Percentiles rank a stretch among this genome's conserved stretches.
These are phyloP conservation scores for Sequoiadendron giganteum DNA, from an alignment of 75 land plant genomes.

Conservation along the genomic window DNA sequence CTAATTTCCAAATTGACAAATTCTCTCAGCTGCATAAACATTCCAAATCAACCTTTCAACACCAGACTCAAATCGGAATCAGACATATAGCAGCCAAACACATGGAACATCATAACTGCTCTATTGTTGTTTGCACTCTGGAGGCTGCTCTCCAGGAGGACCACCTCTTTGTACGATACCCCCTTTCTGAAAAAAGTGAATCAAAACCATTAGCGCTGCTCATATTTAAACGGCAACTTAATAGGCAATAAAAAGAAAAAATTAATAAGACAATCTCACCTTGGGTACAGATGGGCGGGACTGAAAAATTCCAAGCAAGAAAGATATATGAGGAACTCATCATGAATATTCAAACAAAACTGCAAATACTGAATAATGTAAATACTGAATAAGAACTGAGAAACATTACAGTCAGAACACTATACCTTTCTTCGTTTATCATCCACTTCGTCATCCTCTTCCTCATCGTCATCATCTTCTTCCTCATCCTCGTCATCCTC, in stretches of 20 bases:
- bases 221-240: background rate
- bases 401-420: background rate
- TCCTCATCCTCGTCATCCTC: conserved; percentile 42
- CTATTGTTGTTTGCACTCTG: conserved; percentile 44
- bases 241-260: background rate
- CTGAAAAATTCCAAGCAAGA: background rate
- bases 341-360: background rate
- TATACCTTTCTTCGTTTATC: conserved; percentile 17
- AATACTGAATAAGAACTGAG: background rate
- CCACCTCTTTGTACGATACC: conserved; percentile 11
- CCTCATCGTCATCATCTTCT: conserved; percentile 31
- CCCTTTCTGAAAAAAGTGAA: conserved; percentile 7
- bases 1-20: background rate
- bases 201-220: background rate
- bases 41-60: background rate
- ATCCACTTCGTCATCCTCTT: conserved; percentile 31
- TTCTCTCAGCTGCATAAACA: background rate
- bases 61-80: background rate
- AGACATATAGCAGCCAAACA: background rate
- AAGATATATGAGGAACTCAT: background rate
- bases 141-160: conserved; percentile 31
- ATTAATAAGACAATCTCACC: background rate
- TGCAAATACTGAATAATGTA: background rate
- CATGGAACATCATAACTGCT: background rate
- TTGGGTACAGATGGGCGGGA: background rate